Evolutionary conservation across 2,329 filamentous ascomycete genomes (phyloP), one percentile per base, ranked within the genome.

Genomic region (Seiridium unicorne): DNA sequence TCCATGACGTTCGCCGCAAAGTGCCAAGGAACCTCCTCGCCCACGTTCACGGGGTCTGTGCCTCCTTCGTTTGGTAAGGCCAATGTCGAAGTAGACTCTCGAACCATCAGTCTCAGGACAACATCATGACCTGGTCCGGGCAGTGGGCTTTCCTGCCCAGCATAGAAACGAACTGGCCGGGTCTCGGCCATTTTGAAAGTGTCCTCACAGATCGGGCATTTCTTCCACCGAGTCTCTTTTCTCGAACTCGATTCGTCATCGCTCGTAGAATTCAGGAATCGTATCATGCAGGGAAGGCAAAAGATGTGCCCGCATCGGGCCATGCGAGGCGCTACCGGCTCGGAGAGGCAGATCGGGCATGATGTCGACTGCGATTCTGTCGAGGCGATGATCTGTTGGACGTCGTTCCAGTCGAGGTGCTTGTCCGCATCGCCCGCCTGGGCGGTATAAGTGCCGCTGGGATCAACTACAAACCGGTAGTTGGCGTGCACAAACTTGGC

Each of bases 291-390:
- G 5, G 95, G 89, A 40, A 98, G 79, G 72, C 95, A 99, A 73
- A 97, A 98, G 10, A 99, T 97, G 72, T 99, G 95, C 1, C 95
- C 95, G 70, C 95, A 99, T 71, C 89, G 94, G 47, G 95, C 93
- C 94, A 99, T 99, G 59, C 95, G 88, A 38, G 95, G 93, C 6
- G 95, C 95, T 18, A 96, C 92, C 1, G 95, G 95, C 59, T 91
- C 91, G 2, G 91, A 96, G 35, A 99, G 84, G 71, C 95, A 99
- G 58, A 99, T 99, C 0, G 95, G 95, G 72, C 95, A 99, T 31
- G 91, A 92, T 3, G 93, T 86, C 48, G 88, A 83, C 75, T 99
- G 95, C 0, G 93, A 97, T 74, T 95, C 88, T 60, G 91, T 86
- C 2, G 94, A 98, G 7, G 91, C 95, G 66, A 99, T 83, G 57